Evolutionary conservation across 148 eudicot species (phyloP), one percentile per base, ranked within the genome.

Genomic region (Limonium bicolor): DNA sequence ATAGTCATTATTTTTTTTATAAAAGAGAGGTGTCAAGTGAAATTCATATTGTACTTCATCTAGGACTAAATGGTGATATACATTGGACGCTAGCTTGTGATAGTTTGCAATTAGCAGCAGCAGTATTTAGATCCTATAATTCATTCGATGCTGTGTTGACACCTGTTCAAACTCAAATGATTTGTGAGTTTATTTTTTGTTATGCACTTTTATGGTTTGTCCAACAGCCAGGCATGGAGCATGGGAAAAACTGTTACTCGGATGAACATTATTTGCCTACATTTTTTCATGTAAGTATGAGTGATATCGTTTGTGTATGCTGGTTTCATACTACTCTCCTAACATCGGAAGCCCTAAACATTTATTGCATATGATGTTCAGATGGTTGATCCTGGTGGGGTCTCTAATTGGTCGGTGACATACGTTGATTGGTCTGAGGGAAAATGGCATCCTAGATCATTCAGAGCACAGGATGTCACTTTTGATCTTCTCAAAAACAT

Each of bases 161-260:
- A n/a, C n/a, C n/a, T n/a, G n/a, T n/a, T n/a, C n/a, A n/a, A n/a
- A n/a, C n/a, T n/a, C n/a, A n/a, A n/a, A n/a, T n/a, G n/a, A n/a
- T n/a, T n/a, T n/a, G n/a, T n/a, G n/a, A n/a, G n/a, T n/a, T n/a
- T n/a, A n/a, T n/a, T n/a, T n/a, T n/a, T n/a, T n/a, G n/a, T n/a
- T n/a, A n/a, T n/a, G n/a, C n/a, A n/a, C n/a, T n/a, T n/a, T n/a
- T n/a, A n/a, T n/a, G n/a, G n/a, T n/a, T n/a, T n/a, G n/a, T n/a
- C n/a, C n/a, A n/a, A n/a, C 48, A 43, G 48, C 48, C 48, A 13
- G 30, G 30, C 16, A 43, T 43, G 48, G 48, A 43, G 48, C 48
- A 43, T 43, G 48, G 48, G 31, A 43, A 43, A 7, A 43, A 43
- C 9, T 43, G 48, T 31, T 43, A 43, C 16, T 43, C 48, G 3